Percentiles rank a stretch among this genome's conserved stretches.
These are phyloP conservation scores for Mimosa bimucronata DNA, from an alignment of 306 rosid species.

Conservation along the genomic window DNA sequence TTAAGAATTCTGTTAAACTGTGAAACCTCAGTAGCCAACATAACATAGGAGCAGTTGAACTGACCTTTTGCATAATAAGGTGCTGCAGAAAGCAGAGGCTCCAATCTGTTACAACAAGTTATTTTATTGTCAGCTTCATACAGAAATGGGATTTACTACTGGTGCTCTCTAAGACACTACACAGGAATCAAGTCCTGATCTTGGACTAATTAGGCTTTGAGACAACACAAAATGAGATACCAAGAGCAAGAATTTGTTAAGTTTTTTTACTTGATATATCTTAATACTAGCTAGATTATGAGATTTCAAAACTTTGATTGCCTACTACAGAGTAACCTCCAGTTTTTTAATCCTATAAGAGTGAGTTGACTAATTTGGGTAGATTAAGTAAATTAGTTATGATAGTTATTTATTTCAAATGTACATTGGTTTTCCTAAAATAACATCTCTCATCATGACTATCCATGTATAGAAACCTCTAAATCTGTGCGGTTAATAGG, in stretches of 20 bases:
- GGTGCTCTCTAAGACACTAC: slow-evolving; percentile 5
- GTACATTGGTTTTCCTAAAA: no score
- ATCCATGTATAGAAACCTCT: no score
- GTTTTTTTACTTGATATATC: background rate
- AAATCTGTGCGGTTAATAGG: no score
- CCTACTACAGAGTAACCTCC: background rate
- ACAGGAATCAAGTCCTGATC: slow-evolving; percentile 29
- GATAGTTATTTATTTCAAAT: no score
- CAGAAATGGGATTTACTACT: slow-evolving; percentile 1
- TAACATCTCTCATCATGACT: no score
- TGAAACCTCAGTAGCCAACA: slow-evolving; percentile 19
- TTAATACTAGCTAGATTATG: background rate
- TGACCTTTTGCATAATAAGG: slow-evolving; percentile 70
- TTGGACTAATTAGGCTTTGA: slow-evolving; percentile 23
- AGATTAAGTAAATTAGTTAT: no score
- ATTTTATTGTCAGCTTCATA: slow-evolving; percentile 35
- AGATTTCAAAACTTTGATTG: background rate
- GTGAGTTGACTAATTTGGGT: no score
- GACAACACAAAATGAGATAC: background rate
- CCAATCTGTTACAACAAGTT: slow-evolving; percentile 48
- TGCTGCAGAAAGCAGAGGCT: slow-evolving; percentile 66
- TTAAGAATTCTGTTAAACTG: slow-evolving; percentile 28
- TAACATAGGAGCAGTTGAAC: slow-evolving; percentile 24
- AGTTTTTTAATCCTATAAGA: no score
- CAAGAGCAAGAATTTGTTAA: slow-evolving; percentile 4